phyloP scores from a whole-genome alignment of 1,139 yeast genomes.

The Zygosaccharomyces sapae region DNA sequence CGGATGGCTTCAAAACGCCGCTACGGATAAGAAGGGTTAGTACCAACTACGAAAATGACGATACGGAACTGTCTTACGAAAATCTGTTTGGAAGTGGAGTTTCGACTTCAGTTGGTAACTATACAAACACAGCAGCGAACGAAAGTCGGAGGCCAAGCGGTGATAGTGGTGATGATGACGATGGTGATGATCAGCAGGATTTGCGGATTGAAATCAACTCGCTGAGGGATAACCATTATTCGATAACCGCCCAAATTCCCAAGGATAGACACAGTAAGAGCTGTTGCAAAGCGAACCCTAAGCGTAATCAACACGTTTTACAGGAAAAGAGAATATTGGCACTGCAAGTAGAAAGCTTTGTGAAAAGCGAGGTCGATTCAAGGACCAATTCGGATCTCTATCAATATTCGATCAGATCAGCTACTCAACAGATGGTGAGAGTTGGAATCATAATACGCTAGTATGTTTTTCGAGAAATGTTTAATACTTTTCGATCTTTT shows the following conservation, averaged over 20 bases:
- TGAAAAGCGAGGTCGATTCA: slow-evolving; percentile 11
- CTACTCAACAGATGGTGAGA: slow-evolving; percentile 30
- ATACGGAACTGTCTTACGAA: slow-evolving; percentile 2
- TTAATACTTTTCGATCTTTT: slow-evolving; percentile 22
- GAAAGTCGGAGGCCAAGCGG: too few relatives aligned
- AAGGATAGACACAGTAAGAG: not conserved
- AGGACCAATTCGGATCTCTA: slow-evolving; percentile 11
- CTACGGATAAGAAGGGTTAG: slow-evolving; percentile 3
- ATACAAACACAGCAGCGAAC: too few relatives aligned
- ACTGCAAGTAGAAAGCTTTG: slow-evolving; percentile 7
- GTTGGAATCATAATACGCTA: slow-evolving; percentile 22
- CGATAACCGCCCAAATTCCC: not conserved
- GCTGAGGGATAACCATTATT: too few relatives aligned
- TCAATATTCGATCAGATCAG: slow-evolving; percentile 17
- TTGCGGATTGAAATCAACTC: slow-evolving; percentile 8
- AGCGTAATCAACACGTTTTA: not conserved
- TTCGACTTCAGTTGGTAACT: too few relatives aligned
- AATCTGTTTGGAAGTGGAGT: not conserved
- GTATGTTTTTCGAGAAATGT: slow-evolving; percentile 18
- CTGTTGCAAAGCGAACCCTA: not conserved
- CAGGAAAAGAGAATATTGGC: slow-evolving; percentile 3
- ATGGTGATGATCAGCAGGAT: not conserved
- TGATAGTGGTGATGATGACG: not conserved
- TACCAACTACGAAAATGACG: slow-evolving; percentile 4
- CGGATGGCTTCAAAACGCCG: slow-evolving; percentile 28